Conservation (phyloP, 495 filamentous ascomycete genomes). For the Massariosphaeria phaeospora region DNA sequence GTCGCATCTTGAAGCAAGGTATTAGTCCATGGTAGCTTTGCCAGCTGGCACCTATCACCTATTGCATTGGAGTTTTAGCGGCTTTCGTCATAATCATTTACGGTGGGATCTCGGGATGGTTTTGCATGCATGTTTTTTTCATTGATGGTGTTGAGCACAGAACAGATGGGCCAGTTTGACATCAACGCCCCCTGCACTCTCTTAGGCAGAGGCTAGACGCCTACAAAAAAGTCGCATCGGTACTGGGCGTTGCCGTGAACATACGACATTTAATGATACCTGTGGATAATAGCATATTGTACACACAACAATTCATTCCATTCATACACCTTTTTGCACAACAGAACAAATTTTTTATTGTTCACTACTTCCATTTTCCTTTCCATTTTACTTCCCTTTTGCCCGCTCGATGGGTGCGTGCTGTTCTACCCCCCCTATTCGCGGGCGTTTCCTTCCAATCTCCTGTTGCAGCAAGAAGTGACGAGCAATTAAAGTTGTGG, state of each 20-base stretch:
- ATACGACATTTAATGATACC: slow-evolving; percentile 10
- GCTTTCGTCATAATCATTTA: neutral
- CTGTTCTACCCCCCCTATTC: too few relatives aligned
- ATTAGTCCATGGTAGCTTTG: neutral
- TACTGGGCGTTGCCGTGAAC: neutral
- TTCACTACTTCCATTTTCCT: too few relatives aligned
- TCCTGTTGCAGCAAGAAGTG: neutral
- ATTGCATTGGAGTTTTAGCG: neutral
- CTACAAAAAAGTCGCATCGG: slow-evolving; percentile 7
- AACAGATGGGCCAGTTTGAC: too few relatives aligned
- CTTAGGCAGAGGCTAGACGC: neutral
- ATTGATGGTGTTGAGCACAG: neutral
- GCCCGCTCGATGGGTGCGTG: too few relatives aligned
- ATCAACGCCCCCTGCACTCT: neutral
- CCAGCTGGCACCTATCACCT: slow-evolving; percentile 1
- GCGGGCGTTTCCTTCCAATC: neutral
- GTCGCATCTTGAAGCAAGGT: slow-evolving; percentile 4
- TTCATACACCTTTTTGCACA: too few relatives aligned
- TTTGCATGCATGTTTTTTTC: neutral
- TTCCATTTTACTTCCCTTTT: too few relatives aligned
- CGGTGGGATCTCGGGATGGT: neutral
- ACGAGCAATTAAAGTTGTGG: neutral
- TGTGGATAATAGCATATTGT: too few relatives aligned
- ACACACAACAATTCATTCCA: too few relatives aligned
- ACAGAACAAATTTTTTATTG: too few relatives aligned